phyloP scores from a whole-genome alignment of 768 basidiomycete species.

The Mycena olivaceomarginata region DNA sequence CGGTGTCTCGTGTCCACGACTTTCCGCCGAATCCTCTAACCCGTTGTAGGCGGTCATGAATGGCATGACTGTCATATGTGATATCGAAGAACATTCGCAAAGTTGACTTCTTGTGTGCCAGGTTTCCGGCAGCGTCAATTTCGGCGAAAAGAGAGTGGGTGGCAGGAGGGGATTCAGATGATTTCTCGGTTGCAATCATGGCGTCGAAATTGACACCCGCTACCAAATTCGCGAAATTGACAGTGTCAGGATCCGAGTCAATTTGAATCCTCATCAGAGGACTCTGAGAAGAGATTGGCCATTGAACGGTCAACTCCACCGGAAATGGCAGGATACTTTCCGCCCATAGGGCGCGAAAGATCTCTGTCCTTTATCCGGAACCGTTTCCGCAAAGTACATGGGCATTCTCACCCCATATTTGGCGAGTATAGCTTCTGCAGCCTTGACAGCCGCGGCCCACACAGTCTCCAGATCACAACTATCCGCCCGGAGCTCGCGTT shows the following conservation, averaged over 20 bases:
- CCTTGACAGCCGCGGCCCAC: constrained; percentile 26
- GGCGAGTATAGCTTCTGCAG: constrained; percentile 14
- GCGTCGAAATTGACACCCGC: too few relatives aligned
- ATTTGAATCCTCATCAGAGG: too few relatives aligned
- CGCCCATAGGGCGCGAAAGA: constrained; percentile 48
- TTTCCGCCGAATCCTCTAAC: constrained; percentile 45
- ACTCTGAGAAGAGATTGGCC: not conserved
- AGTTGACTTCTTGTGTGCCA: constrained; percentile 45
- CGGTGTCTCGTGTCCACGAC: constrained; percentile 38
- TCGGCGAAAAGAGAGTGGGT: constrained; percentile 6
- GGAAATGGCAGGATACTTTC: constrained; percentile 54
- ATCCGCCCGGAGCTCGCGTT: constrained; percentile 41
- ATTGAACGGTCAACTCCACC: constrained; percentile 45
- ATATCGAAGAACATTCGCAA: constrained; percentile 40
- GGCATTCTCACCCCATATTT: not conserved
- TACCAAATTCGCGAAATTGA: constrained; percentile 24
- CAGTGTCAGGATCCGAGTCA: not conserved
- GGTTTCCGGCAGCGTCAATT: not conserved
- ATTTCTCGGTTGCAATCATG: too few relatives aligned
- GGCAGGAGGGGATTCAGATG: too few relatives aligned
- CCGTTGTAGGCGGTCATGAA: constrained; percentile 47
- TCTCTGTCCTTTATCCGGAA: constrained; percentile 33
- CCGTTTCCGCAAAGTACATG: not conserved
- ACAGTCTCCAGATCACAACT: constrained; percentile 41
- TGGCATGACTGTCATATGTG: constrained; percentile 37